Evolutionary conservation across 257 asterid species (phyloP).

Genomic region (Capsicum chinense): DNA sequence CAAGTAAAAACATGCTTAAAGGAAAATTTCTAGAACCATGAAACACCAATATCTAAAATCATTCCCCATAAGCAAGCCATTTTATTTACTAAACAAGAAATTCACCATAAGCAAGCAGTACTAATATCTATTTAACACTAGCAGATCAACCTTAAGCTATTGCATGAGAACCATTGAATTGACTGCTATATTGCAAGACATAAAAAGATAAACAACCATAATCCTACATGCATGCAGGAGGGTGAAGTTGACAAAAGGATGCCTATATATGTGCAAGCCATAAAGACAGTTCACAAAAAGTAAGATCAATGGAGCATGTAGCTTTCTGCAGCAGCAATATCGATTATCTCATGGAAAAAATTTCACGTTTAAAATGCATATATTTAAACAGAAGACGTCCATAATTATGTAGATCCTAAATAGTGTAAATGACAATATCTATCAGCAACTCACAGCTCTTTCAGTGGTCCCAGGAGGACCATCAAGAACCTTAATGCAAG

Average conservation of each 20-base stretch:
- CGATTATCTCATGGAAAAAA: not conserved
- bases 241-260: slow-evolving; percentile 9
- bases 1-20: not conserved
- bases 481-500: slow-evolving; percentile 77
- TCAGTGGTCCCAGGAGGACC: slow-evolving; percentile 72
- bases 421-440: not conserved
- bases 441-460: slow-evolving; percentile 66
- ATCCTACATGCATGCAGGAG: slow-evolving; percentile 19
- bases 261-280: slow-evolving; percentile 17
- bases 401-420: not conserved
- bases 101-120: slow-evolving; percentile 11
- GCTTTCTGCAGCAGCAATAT: slow-evolving; percentile 5
- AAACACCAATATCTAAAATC: slow-evolving; percentile 14
- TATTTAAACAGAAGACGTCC: not conserved
- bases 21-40: not conserved
- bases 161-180: slow-evolving; percentile 2
- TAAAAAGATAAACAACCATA: not conserved
- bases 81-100: not conserved
- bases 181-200: not conserved
- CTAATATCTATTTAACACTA: not conserved
- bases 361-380: slow-evolving; percentile 14
- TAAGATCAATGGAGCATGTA: not conserved
- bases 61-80: not conserved
- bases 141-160: slow-evolving; percentile 17
- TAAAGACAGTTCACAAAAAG: not conserved